Evolutionary conservation across 345 rosid genomes (phyloP), one percentile per base, ranked within the genome.

Genomic region (Rubroshorea leprosula): DNA sequence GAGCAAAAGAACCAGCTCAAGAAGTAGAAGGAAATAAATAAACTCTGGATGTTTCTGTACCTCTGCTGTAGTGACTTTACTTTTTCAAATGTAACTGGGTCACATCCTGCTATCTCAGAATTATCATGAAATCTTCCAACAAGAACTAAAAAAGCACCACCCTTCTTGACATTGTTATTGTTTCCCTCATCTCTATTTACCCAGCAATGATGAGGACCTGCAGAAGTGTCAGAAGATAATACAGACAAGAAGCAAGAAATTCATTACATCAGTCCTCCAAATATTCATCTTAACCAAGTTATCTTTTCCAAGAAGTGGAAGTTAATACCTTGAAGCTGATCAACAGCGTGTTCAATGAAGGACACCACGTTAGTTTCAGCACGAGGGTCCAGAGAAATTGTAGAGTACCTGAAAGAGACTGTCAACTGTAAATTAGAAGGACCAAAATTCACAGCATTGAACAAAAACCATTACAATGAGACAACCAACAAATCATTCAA

Each of bases 151-250:
- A 80, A 58, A 17, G 75, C 44, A 49, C 79, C 81, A 68, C 68
- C 80, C 24, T 69, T 81, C 59, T 76, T 71, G 27, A 80, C 74
- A 72, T 64, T 62, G 50, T 56, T 67, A 31, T 60, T 70, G 54
- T 68, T 72, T 23, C 63, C 78, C 47, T 64, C 72, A 58, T 29
- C 75, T 52, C 54, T 66, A 74, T 92, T 92, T 60, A 92, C 68
- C 98, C 97, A 92, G 69, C 64, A 74, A 85, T 89, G 86, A 43
- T 78, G 50, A 0, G 72, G 80, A 16, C 96, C 98, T 92, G 71
- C 61, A 15, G 43, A 47, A 44, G 62, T 22, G 63, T 44, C 22
- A 50, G 17, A 47, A 57, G 58, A 0, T 5, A 7, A 13, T 39
- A 6, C 12, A 7, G 12, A 2, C 45, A 45, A 29, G 11, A 45